Conservation (phyloP, 2,329 filamentous ascomycete genomes). For the Elsinoe australis region DNA sequence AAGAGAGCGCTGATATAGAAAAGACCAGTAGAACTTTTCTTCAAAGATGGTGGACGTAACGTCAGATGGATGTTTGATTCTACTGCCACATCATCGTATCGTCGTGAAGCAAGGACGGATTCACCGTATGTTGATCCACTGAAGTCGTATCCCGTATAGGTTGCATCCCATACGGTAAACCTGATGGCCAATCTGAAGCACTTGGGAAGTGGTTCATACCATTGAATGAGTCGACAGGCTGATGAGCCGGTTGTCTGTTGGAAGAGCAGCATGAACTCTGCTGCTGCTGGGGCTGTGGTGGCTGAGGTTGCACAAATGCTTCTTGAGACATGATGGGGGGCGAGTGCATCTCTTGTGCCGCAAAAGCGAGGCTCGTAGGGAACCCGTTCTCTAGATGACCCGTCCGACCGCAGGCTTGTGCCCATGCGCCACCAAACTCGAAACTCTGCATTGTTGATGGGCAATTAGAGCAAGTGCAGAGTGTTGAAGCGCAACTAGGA, state of each 20-base stretch:
- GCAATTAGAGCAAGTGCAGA: conserved; percentile 18
- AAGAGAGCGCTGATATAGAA: too few species aligned
- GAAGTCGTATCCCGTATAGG: neutral
- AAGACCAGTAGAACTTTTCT: too few species aligned
- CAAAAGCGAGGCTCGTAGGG: conserved; percentile 3
- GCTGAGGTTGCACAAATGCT: neutral
- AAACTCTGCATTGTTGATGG: conserved; percentile 19
- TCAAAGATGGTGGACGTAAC: too few species aligned
- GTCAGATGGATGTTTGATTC: too few species aligned
- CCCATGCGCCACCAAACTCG: conserved; percentile 18
- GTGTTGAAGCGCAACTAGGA: conserved; percentile 17
- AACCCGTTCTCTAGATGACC: conserved; percentile 17
- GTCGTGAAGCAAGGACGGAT: conserved; percentile 1
- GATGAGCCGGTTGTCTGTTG: neutral
- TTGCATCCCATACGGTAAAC: neutral
- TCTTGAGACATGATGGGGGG: neutral
- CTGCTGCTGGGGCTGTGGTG: neutral
- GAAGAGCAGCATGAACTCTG: conserved; percentile 1
- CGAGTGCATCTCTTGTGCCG: neutral
- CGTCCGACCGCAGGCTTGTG: conserved; percentile 17
- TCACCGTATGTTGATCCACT: neutral
- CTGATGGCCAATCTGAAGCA: neutral
- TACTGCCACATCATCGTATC: conserved; percentile 13
- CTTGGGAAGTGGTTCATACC: neutral
- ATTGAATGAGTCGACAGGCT: conserved; percentile 9